Base-by-base conservation (phyloP, 2,329 filamentous ascomycete genomes). In the Xylaria sp. region DNA sequence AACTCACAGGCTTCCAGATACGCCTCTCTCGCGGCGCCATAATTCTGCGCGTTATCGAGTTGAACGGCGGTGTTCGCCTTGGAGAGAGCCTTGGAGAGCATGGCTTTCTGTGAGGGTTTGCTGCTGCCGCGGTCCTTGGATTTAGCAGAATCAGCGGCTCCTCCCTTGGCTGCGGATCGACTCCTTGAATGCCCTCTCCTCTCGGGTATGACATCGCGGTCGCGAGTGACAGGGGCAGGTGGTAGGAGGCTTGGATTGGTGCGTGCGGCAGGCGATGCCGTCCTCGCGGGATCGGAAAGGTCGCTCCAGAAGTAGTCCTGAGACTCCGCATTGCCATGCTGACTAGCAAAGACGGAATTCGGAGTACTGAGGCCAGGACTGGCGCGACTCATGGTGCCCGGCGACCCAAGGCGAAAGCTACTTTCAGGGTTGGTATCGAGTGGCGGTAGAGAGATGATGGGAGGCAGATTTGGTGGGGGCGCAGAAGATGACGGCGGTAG, bases 11-110 rank as follows among this genome's bases (percentile, higher is more conserved):
- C 96, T 81, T 99, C 96, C 11, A 88, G 85, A 78, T 99, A 99
- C 14, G 95, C 94, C 75, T 93, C 89, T 77, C 97, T 90, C 19
- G 96, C 96, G 48, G 93, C 94, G 78, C 95, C 93, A 71, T 96
- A 95, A 77, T 98, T 97, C 76, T 96, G 93, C 14, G 93, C 94
- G 86, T 98, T 98, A 81, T 99, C 96, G 48, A 99, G 87, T 73
- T 98, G 88, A 30, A 99, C 96, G 24, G 96, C 96, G 12, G 93
- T 95, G 77, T 99, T 98, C 58, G 96, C 96, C 81, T 98, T 97
- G 78, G 97, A 92, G 63, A 99, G 83, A 0, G 96, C 96, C 74
- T 92, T 93, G n/a, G 95, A 97, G 42, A 99, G 86, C 94, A 98
- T 98, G 11, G 91, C 92, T 83, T 98, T 98, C 79, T 98, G 92